Evolutionary conservation across 2,329 filamentous ascomycete species (phyloP).

Genomic region (Colletotrichum chrysophilum): DNA sequence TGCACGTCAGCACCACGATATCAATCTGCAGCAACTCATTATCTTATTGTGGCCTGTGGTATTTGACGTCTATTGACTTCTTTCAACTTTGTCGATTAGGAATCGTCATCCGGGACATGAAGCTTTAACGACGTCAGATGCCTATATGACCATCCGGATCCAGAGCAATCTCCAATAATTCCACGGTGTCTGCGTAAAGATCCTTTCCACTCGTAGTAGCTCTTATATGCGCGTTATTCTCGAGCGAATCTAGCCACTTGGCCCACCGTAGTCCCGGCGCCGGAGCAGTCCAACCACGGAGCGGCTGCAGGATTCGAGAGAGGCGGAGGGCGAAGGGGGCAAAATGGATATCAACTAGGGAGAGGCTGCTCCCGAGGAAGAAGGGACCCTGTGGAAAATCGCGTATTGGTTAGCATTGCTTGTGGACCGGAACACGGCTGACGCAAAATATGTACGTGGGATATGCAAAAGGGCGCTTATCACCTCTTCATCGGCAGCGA

Average conservation of each 20-base stretch:
- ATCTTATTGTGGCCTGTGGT: background rate
- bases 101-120: background rate
- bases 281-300: constrained; percentile 70
- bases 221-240: constrained; percentile 65
- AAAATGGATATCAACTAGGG: constrained; percentile 75
- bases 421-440: background rate
- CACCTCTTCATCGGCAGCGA: constrained; percentile 52
- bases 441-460: background rate
- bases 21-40: background rate
- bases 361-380: constrained; percentile 60
- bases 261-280: constrained; percentile 68
- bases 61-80: background rate
- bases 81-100: background rate
- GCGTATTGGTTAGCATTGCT: background rate
- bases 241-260: constrained; percentile 73
- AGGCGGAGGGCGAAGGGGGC: constrained; percentile 78
- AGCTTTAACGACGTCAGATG: background rate
- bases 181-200: constrained; percentile 61
- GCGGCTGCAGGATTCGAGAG: constrained; percentile 67
- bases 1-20: background rate
- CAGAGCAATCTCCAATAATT: constrained; percentile 44
- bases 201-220: constrained; percentile 70
- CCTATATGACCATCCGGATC: background rate
- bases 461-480: background rate
- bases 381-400: constrained; percentile 62